These are phyloP conservation scores for Ogataea paraovalis DNA, from an alignment of 805 yeast genomes.

Conservation along the genomic window DNA sequence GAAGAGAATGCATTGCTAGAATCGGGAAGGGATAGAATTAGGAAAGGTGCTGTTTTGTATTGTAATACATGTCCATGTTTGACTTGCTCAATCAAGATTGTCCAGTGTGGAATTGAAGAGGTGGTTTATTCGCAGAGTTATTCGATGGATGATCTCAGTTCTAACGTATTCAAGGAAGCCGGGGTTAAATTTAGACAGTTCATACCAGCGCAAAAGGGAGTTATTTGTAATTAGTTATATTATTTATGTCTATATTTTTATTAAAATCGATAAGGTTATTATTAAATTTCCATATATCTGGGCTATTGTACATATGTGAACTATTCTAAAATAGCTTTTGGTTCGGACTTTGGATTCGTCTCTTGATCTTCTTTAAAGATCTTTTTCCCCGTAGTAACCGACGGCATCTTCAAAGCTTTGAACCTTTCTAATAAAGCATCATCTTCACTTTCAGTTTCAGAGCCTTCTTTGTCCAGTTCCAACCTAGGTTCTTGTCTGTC, in stretches of 20 bases:
- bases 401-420: not conserved
- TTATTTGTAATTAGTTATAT: conserved; percentile 9
- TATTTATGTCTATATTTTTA: not conserved
- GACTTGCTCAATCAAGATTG: conserved; percentile 93
- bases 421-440: not conserved
- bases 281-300: no score
- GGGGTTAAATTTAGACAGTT: conserved; percentile 68
- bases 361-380: not conserved
- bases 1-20: conserved; percentile 95
- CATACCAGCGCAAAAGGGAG: conserved; percentile 34
- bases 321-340: not conserved
- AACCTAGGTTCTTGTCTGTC: not conserved
- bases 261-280: not conserved
- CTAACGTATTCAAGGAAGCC: conserved; percentile 67
- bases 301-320: not conserved
- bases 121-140: conserved; percentile 92
- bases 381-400: not conserved
- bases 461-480: no score
- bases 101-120: conserved; percentile 85
- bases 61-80: conserved; percentile 98
- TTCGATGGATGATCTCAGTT: conserved; percentile 83
- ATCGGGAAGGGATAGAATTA: conserved; percentile 86
- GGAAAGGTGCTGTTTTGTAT: conserved; percentile 61
- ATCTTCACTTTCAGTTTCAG: not conserved
- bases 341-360: not conserved